Evolutionary conservation across 2,329 filamentous ascomycete species (phyloP), one percentile per base, ranked within the genome.

Genomic region (Gnomoniopsis sp.): DNA sequence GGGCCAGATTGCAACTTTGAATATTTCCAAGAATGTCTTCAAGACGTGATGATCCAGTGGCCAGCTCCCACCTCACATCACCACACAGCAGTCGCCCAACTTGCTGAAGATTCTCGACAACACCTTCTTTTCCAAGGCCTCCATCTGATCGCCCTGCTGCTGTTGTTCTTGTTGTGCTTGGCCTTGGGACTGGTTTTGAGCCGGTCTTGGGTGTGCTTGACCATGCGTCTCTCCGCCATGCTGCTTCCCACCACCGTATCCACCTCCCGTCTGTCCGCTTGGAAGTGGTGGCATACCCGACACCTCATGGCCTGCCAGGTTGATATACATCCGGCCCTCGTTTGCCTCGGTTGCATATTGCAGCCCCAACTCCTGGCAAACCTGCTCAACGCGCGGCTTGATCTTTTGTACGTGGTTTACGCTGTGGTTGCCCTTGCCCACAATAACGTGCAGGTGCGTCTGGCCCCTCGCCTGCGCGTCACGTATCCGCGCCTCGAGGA

Each of bases 351-450:
- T 96, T 58, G 82, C 76, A 74, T 89, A 97, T 67, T 92, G 83
- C 56, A 99, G 79, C 0, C 93, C 91, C 48, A 96, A 75, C 71
- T 97, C 89, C 51, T 79, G 83, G 74, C 93, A 96, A 51, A 98
- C 80, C 71, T 90, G 82, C 76, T 98, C 93, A 47, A 98, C 91
- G 62, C 90, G 83, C n/a, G 95, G 95, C 77, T 96, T 97, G 74
- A 99, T 87, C 80, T 95, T 97, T 74, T 96, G 91, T 23, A 98
- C 82, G 68, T 95, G 89, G 64, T 87, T 84, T 11, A 76, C 78
- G 53, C 87, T 91, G 76, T 99, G 95, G 72, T 96, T 95, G 3
- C 95, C 95, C 75, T 93, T 96, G 69, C 95, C 95, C 33, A 98
- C 93, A 68, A 99, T 97, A 44, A 96, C 93, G 75, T 96, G 92